phyloP scores from a whole-genome alignment of 2,329 filamentous ascomycete species.

The Penicillium sp. region DNA sequence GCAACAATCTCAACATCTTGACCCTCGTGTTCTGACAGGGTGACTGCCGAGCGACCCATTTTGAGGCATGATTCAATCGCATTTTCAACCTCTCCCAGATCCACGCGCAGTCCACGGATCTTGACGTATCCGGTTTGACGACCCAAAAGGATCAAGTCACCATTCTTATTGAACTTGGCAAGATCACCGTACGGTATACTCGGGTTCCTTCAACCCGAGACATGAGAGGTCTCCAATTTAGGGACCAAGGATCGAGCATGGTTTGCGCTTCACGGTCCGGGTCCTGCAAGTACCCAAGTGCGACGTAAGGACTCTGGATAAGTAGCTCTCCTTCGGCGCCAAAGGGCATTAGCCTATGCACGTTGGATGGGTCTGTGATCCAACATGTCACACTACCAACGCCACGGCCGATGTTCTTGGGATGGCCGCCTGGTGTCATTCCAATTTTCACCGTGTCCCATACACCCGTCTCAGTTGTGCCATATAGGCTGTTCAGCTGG shows the following conservation, averaged over 20 bases:
- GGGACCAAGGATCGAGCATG: neutral
- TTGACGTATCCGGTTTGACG: neutral
- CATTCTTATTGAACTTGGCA: neutral
- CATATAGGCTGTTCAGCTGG: neutral
- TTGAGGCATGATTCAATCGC: neutral
- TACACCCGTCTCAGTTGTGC: neutral
- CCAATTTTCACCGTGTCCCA: neutral
- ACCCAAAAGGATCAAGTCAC: neutral
- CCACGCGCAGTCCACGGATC: neutral
- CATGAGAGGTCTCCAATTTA: neutral
- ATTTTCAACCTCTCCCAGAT: neutral
- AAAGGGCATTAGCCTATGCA: neutral
- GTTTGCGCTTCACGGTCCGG: neutral
- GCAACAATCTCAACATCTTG: neutral
- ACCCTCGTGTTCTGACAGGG: neutral
- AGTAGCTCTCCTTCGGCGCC: neutral
- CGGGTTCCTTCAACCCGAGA: neutral
- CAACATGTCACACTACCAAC: neutral
- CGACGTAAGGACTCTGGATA: neutral
- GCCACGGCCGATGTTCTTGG: neutral
- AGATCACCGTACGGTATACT: neutral
- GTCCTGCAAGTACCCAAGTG: neutral
- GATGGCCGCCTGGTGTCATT: neutral
- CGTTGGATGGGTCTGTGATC: neutral
- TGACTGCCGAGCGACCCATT: neutral